phyloP scores from a whole-genome alignment of 2,329 filamentous ascomycete genomes.

The Penicillium sp. region DNA sequence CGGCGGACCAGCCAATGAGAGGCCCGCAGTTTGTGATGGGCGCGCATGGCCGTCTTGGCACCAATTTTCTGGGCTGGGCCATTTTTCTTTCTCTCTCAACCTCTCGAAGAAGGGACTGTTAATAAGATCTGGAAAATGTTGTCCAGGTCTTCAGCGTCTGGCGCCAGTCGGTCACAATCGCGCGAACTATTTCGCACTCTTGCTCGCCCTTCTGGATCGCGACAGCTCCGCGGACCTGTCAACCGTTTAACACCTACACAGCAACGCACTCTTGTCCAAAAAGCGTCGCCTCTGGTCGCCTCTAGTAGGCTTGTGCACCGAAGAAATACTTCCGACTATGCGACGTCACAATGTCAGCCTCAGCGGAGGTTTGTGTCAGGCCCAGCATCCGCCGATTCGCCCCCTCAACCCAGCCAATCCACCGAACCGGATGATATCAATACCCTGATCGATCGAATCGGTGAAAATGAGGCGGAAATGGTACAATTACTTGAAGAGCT shows the following conservation, averaged over 20 bases:
- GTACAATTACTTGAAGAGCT: constrained; percentile 36
- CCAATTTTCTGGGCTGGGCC: constrained; percentile 26
- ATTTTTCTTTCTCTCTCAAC: constrained; percentile 17
- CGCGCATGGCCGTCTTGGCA: constrained; percentile 23
- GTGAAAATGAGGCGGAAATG: constrained; percentile 35
- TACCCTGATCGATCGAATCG: constrained; percentile 38
- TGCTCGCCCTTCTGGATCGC: constrained; percentile 20
- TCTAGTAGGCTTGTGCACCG: not conserved
- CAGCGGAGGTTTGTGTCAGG: constrained; percentile 26
- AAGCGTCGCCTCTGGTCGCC: not conserved
- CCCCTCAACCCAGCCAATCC: constrained; percentile 15
- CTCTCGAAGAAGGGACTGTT: not conserved
- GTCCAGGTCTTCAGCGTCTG: constrained; percentile 31
- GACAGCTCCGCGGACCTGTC: constrained; percentile 26
- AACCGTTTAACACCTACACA: constrained; percentile 18
- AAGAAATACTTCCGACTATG: not conserved
- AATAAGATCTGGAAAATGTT: constrained; percentile 33
- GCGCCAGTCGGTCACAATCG: constrained; percentile 27
- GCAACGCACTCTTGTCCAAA: constrained; percentile 13
- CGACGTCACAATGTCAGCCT: constrained; percentile 8
- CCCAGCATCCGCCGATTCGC: constrained; percentile 14
- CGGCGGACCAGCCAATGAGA: constrained; percentile 26
- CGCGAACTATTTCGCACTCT: constrained; percentile 26
- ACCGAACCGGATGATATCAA: constrained; percentile 32
- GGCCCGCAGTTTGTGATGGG: constrained; percentile 24